phyloP scores from a whole-genome alignment of 1,284 basidiomycete genomes.

The Kalmanozyma brasiliensis region DNA sequence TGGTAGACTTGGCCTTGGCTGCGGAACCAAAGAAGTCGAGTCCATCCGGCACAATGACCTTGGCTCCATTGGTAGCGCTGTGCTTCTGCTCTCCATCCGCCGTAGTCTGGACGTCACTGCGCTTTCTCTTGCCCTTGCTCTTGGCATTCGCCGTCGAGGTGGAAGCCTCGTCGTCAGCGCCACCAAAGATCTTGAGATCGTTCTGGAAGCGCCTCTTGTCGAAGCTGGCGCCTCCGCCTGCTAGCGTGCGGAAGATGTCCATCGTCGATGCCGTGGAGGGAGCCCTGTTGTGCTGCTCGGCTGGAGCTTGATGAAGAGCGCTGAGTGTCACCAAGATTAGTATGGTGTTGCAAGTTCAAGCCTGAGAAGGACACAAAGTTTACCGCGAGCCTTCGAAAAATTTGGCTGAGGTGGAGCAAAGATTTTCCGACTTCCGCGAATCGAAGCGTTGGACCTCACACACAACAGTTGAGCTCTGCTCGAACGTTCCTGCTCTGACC shows the following conservation, averaged over 20 bases:
- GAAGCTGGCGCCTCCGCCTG: constrained; percentile 70
- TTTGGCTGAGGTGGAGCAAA: constrained; percentile 31
- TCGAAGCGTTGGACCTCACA: not conserved
- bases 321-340: not conserved
- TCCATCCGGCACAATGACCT: constrained; percentile 48
- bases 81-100: not conserved
- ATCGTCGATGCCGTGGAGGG: constrained; percentile 23
- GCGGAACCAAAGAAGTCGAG: constrained; percentile 59
- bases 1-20: constrained; percentile 69
- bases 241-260: constrained; percentile 67
- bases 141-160: constrained; percentile 2
- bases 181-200: constrained; percentile 79
- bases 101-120: not conserved
- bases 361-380: not conserved
- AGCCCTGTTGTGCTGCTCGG: not conserved
- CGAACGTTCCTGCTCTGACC: no score
- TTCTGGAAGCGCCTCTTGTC: constrained; percentile 80
- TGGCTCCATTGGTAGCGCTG: constrained; percentile 10
- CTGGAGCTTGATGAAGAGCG: no score
- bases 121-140: constrained; percentile 12
- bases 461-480: no score
- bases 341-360: no score
- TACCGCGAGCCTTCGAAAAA: constrained; percentile 35
- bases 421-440: constrained; percentile 20
- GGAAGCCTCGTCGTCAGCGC: constrained; percentile 13